These are phyloP conservation scores for Jimgerdemannia lactiflua DNA, from an alignment of 192 early-diverging fungal genomes.

Conservation along the genomic window DNA sequence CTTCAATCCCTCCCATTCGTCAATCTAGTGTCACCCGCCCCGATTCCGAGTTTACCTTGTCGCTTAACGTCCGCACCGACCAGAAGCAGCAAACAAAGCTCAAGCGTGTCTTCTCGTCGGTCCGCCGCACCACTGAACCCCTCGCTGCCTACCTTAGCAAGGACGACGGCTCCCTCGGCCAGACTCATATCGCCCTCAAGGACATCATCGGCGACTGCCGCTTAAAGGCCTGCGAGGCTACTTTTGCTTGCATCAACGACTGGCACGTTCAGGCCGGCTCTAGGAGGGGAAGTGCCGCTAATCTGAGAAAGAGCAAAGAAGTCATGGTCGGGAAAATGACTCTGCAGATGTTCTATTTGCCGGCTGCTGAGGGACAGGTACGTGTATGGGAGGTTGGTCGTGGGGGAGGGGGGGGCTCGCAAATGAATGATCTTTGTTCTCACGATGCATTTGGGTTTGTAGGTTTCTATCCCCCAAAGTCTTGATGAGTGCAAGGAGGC, in stretches of 20 bases:
- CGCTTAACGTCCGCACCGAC: slow-evolving; percentile 22
- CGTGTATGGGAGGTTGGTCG: background rate
- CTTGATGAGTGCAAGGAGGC: slow-evolving; percentile 23
- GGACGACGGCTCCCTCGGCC: slow-evolving; percentile 18
- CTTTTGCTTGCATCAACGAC: slow-evolving; percentile 22
- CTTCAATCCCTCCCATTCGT: slow-evolving; percentile 7
- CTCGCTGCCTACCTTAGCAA: slow-evolving; percentile 16
- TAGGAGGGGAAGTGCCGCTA: slow-evolving; percentile 1
- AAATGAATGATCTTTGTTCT: background rate
- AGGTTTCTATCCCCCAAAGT: slow-evolving; percentile 8
- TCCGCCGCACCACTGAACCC: slow-evolving; percentile 5
- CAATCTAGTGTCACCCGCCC: slow-evolving; percentile 21
- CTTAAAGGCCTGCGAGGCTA: slow-evolving; percentile 16
- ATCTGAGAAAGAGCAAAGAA: slow-evolving; percentile 8
- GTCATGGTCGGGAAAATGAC: slow-evolving; percentile 22
- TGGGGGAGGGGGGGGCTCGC: too few relatives aligned
- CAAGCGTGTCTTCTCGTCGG: slow-evolving; percentile 16
- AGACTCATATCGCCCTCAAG: slow-evolving; percentile 11
- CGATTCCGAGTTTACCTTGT: slow-evolving; percentile 14
- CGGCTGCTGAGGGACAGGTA: slow-evolving; percentile 10
- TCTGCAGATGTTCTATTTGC: slow-evolving; percentile 18
- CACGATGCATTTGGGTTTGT: background rate
- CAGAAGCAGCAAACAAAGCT: slow-evolving; percentile 16
- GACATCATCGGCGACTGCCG: slow-evolving; percentile 11
- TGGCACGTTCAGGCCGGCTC: slow-evolving; percentile 12